Conservation (phyloP, 1,139 yeast species). For the Komagataea norvegica region DNA sequence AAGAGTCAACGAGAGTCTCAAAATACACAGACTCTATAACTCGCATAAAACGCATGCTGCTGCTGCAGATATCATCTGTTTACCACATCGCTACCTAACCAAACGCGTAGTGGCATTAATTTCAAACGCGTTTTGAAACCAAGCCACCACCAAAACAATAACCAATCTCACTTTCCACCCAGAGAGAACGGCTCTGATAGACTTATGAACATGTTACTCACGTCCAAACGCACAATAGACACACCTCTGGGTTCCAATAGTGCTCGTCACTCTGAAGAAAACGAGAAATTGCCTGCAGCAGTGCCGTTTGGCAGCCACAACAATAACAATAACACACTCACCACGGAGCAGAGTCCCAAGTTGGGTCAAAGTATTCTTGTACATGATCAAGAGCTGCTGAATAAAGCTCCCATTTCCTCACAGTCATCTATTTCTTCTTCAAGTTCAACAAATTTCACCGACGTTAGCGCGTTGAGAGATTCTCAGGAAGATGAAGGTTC, state of each 20-base stretch:
- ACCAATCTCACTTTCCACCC: background rate
- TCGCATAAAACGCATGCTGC: too few relatives aligned
- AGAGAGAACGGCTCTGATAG: too few relatives aligned
- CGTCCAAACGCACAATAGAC: background rate
- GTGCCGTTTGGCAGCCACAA: slow-evolving; percentile 2
- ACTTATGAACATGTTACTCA: slow-evolving; percentile 1
- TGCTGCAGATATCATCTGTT: too few relatives aligned
- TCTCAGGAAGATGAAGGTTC: slow-evolving; percentile 1
- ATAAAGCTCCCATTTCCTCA: slow-evolving; percentile 4
- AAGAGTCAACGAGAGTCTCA: too few relatives aligned
- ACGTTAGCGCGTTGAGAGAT: background rate
- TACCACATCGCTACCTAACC: too few relatives aligned
- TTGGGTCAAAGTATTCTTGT: background rate
- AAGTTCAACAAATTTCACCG: background rate
- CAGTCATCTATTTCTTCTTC: slow-evolving; percentile 9
- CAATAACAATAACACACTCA: background rate
- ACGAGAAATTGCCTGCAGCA: background rate
- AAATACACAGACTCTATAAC: too few relatives aligned
- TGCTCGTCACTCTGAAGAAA: background rate
- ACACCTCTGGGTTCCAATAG: background rate
- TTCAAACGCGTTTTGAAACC: too few relatives aligned
- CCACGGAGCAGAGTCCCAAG: slow-evolving; percentile 4
- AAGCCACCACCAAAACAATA: too few relatives aligned
- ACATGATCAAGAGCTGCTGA: background rate
- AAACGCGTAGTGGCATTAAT: too few relatives aligned